A percentile compares a stretch with the other conserved stretches of the same genome.
Evolutionary conservation across 768 basidiomycete species (phyloP).

Genomic region (Lactarius quietus): DNA sequence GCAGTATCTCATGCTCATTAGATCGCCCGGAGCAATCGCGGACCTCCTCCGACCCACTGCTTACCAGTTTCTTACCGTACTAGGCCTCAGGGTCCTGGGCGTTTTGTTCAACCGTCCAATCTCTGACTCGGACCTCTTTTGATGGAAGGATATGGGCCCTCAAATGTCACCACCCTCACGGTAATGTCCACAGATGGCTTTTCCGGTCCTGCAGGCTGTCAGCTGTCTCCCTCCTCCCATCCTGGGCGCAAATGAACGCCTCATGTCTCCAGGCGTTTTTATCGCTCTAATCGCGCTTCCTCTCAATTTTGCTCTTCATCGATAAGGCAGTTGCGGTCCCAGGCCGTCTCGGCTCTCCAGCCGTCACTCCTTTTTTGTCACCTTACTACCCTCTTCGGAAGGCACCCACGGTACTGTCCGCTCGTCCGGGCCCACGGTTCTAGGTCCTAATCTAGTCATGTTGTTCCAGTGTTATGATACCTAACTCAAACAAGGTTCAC

Average conservation of each 20-base stretch:
- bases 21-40: constrained; percentile 25
- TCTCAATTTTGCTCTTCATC: constrained; percentile 24
- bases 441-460: constrained; percentile 17
- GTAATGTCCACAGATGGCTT: constrained; percentile 22
- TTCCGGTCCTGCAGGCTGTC: constrained; percentile 24
- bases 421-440: constrained; percentile 26
- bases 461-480: constrained; percentile 19
- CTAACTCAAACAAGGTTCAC: constrained; percentile 24
- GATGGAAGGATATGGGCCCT: constrained; percentile 14
- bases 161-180: constrained; percentile 25
- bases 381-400: constrained; percentile 19
- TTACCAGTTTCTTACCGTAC: too few species aligned
- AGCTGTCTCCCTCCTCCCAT: constrained; percentile 26
- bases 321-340: constrained; percentile 26
- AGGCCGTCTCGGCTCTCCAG: constrained; percentile 22
- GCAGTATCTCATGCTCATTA: constrained; percentile 18
- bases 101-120: constrained; percentile 12
- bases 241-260: constrained; percentile 29
- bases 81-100: constrained; percentile 17
- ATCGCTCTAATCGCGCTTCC: constrained; percentile 28
- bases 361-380: constrained; percentile 20
- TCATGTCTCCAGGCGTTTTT: constrained; percentile 26
- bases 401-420: constrained; percentile 23
- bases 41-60: constrained; percentile 17
- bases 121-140: constrained; percentile 18